phyloP scores from a whole-genome alignment of 139 green algal species.

The Haematococcus lacustris region DNA sequence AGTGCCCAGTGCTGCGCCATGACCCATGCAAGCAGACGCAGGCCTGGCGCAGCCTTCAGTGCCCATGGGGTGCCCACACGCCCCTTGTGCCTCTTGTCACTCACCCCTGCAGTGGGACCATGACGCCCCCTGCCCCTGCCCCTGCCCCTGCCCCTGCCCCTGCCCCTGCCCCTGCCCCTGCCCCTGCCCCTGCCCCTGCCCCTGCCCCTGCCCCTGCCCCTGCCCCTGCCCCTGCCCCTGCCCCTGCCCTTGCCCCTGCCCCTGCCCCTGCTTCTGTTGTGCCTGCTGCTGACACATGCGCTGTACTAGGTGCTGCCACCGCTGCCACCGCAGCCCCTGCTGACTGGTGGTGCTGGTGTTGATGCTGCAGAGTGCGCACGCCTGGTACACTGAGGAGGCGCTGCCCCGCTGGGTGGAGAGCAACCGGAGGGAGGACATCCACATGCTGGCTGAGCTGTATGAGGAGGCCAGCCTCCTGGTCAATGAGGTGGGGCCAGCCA shows the following conservation, averaged over 20 bases:
- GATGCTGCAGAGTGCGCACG: not conserved
- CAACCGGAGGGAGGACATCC: constrained; percentile 24
- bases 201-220: too few relatives aligned
- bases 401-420: constrained; percentile 3
- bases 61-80: not conserved
- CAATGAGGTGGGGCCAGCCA: constrained; percentile 6
- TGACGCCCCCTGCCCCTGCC: too few relatives aligned
- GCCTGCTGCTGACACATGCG: not conserved
- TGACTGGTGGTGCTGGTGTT: not conserved
- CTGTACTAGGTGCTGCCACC: not conserved
- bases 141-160: too few relatives aligned
- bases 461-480: constrained; percentile 19
- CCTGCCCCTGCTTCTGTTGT: too few relatives aligned
- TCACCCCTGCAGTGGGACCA: too few relatives aligned
- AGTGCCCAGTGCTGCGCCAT: not conserved
- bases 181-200: too few relatives aligned
- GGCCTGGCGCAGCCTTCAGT: not conserved
- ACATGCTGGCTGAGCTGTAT: constrained; percentile 16
- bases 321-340: too few relatives aligned
- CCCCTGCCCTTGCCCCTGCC: too few relatives aligned
- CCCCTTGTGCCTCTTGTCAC: too few relatives aligned
- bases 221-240: too few relatives aligned
- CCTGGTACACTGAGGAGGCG: constrained; percentile 28
- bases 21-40: not conserved
- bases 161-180: too few relatives aligned